These are phyloP conservation scores for Calonectria montana DNA, from an alignment of 2,329 filamentous ascomycete genomes.

Conservation along the genomic window DNA sequence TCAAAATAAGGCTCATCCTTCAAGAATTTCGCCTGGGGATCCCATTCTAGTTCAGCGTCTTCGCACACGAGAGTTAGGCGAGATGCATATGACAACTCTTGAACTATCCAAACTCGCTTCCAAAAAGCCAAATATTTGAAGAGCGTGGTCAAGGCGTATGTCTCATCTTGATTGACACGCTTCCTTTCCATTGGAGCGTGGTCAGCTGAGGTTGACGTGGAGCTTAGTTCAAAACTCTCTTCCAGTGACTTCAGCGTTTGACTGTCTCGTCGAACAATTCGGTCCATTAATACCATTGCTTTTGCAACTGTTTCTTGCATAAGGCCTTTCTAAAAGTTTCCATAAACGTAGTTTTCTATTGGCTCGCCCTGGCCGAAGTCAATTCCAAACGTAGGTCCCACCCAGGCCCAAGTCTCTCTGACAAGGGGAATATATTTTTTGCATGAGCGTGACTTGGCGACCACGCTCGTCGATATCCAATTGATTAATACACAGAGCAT, in stretches of 20 bases:
- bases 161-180: rapidly evolving
- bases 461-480: constrained; percentile 14
- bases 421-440: constrained; percentile 24
- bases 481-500: constrained; percentile 32
- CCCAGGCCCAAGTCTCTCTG: constrained; percentile 26
- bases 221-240: too few species aligned
- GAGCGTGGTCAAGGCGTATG: background rate
- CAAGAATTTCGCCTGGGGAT: background rate
- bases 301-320: background rate
- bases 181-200: background rate
- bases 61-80: constrained; percentile 8
- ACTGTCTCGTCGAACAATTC: background rate
- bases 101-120: constrained; percentile 26
- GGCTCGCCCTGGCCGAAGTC: too few species aligned
- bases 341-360: too few species aligned
- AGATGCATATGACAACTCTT: constrained; percentile 24
- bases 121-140: background rate
- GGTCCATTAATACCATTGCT: constrained; percentile 7
- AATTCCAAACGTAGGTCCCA: background rate
- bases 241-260: constrained; percentile 4
- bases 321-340: too few species aligned
- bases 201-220: too few species aligned
- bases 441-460: constrained; percentile 24
- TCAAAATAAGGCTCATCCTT: constrained; percentile 29
- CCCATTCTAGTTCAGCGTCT: constrained; percentile 12